Evolutionary conservation across 345 rosid species (phyloP).

Genomic region (Hypericum androsaemum): DNA sequence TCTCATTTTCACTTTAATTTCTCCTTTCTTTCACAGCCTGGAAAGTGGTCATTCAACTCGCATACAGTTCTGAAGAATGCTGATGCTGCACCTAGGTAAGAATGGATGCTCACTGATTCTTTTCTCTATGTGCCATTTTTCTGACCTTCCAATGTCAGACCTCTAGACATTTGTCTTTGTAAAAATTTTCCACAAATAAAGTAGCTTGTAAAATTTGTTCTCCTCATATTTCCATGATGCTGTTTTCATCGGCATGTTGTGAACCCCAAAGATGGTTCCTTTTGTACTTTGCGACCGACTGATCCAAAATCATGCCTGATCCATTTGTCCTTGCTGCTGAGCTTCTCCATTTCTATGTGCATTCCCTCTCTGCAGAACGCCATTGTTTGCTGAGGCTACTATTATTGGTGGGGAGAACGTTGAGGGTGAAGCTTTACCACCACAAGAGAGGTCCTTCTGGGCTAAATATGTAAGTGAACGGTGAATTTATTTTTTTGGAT

Average conservation of each 20-base stretch:
- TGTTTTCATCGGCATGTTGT: too few relatives aligned
- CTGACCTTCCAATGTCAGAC: neutral
- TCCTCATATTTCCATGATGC: too few relatives aligned
- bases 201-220: too few relatives aligned
- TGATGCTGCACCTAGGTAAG: conserved; percentile 83
- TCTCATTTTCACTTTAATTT: conserved; percentile 12
- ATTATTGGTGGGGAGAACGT: conserved; percentile 41
- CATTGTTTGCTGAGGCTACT: conserved; percentile 59
- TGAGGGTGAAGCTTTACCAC: conserved; percentile 51
- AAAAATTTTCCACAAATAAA: too few relatives aligned
- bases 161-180: neutral
- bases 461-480: conserved; percentile 77
- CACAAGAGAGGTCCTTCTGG: conserved; percentile 88
- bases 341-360: neutral
- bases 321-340: too few relatives aligned
- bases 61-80: conserved; percentile 67
- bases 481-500: neutral
- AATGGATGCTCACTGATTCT: neutral
- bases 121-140: neutral
- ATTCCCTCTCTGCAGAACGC: conserved; percentile 37
- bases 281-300: too few relatives aligned
- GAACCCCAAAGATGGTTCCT: too few relatives aligned
- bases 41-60: conserved; percentile 84
- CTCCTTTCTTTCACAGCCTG: conserved; percentile 43
- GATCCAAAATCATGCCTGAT: too few relatives aligned